These are phyloP conservation scores for Trypanosoma platydactyli DNA, from an alignment of 208 protist species.

Conservation along the genomic window DNA sequence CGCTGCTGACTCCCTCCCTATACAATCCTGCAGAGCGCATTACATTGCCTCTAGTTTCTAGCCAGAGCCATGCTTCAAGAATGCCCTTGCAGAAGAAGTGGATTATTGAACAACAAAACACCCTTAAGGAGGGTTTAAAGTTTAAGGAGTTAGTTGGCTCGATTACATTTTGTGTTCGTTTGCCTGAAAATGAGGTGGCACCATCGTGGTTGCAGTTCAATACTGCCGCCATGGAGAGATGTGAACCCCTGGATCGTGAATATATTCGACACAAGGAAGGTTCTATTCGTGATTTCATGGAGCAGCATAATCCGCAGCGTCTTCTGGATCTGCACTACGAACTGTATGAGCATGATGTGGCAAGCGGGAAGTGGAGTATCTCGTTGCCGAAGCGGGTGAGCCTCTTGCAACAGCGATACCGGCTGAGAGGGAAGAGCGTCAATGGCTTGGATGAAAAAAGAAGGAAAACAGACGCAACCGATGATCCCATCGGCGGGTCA, in stretches of 20 bases:
- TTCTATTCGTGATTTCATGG: conserved; percentile 19
- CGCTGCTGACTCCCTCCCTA: conserved; percentile 32
- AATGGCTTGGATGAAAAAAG: no score
- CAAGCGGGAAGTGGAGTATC: conserved; percentile 19
- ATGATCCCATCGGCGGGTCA: no score
- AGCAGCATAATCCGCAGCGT: conserved; percentile 5
- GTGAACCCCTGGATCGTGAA: neutral
- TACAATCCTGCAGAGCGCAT: conserved; percentile 38
- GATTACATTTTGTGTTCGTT: conserved; percentile 35
- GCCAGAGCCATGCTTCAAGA: conserved; percentile 12
- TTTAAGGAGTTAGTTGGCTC: conserved; percentile 23
- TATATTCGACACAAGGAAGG: conserved; percentile 29
- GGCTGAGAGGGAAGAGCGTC: neutral
- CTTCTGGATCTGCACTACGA: conserved; percentile 32
- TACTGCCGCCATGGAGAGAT: neutral
- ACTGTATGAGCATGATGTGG: conserved; percentile 33
- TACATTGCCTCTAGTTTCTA: conserved; percentile 36
- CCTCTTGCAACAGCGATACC: conserved; percentile 3
- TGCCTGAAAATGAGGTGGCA: conserved; percentile 28
- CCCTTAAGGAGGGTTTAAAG: neutral
- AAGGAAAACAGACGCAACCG: no score
- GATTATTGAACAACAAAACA: conserved; percentile 18
- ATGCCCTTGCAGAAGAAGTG: conserved; percentile 14
- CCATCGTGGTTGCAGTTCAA: conserved; percentile 39
- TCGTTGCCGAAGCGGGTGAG: conserved; percentile 17